These are phyloP conservation scores for Colletotrichum liriopes DNA, from an alignment of 2,329 filamentous ascomycete species.

Conservation along the genomic window DNA sequence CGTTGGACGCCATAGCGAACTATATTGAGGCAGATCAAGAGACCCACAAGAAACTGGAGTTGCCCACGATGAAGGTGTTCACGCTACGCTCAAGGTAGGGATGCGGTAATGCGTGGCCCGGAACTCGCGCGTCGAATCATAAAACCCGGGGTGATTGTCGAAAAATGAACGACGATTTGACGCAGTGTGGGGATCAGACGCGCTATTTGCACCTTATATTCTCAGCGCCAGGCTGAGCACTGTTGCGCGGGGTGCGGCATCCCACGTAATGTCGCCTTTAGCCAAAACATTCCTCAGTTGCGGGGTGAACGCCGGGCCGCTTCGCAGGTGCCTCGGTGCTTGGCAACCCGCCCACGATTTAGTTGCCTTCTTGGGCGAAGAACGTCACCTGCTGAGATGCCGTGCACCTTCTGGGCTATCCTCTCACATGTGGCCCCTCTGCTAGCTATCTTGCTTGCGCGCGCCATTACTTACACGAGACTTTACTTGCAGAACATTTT, in stretches of 20 bases:
- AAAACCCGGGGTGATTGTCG: background rate
- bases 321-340: constrained; percentile 21
- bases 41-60: no score
- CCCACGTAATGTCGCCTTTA: background rate
- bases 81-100: background rate
- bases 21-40: background rate
- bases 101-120: background rate
- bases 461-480: background rate
- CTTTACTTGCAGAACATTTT: background rate
- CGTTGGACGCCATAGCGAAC: constrained; percentile 12
- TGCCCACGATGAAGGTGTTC: background rate
- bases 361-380: constrained; percentile 27
- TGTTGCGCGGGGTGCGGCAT: background rate
- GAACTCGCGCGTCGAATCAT: background rate
- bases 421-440: background rate
- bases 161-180: background rate
- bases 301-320: constrained; percentile 11
- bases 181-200: background rate
- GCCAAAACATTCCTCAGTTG: constrained; percentile 17
- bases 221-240: background rate
- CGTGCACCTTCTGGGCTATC: no score
- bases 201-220: constrained; percentile 21
- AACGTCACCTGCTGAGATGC: background rate
- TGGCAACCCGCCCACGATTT: constrained; percentile 14
- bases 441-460: background rate